Conservation (phyloP, 2,329 filamentous ascomycete genomes). For the Stachybotrys elegans region DNA sequence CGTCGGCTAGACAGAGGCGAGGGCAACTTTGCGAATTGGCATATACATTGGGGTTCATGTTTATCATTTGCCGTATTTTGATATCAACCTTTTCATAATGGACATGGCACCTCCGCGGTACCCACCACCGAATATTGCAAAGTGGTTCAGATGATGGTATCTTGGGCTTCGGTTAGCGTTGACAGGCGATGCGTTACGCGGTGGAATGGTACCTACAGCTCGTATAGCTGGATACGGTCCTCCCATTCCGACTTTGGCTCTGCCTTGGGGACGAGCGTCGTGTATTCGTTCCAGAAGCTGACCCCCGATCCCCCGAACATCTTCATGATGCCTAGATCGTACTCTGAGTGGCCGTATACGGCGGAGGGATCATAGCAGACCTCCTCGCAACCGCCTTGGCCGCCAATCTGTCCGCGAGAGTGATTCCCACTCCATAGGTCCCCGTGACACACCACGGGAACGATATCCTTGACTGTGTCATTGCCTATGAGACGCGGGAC, state of each 20-base stretch:
- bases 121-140: slow-evolving; percentile 74
- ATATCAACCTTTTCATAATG: slow-evolving; percentile 71
- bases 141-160: slow-evolving; percentile 89
- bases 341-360: slow-evolving; percentile 84
- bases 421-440: slow-evolving; percentile 94
- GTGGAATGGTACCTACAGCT: slow-evolving; percentile 56
- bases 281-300: slow-evolving; percentile 73
- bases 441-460: slow-evolving; percentile 81
- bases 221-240: slow-evolving; percentile 77
- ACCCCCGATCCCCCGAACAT: slow-evolving; percentile 89
- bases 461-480: slow-evolving; percentile 56
- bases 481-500: slow-evolving; percentile 74
- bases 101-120: slow-evolving; percentile 72
- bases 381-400: slow-evolving; percentile 54
- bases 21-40: not conserved
- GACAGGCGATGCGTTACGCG: not conserved
- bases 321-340: slow-evolving; percentile 87
- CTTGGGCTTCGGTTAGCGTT: slow-evolving; percentile 31
- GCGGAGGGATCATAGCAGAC: slow-evolving; percentile 78
- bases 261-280: slow-evolving; percentile 67
- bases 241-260: slow-evolving; percentile 79
- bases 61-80: slow-evolving; percentile 57
- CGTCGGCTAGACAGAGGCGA: not conserved
- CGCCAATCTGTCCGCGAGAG: slow-evolving; percentile 58
- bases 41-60: too few species aligned